Evolutionary conservation across 345 rosid species (phyloP).

Genomic region (Bruguiera parviflora): DNA sequence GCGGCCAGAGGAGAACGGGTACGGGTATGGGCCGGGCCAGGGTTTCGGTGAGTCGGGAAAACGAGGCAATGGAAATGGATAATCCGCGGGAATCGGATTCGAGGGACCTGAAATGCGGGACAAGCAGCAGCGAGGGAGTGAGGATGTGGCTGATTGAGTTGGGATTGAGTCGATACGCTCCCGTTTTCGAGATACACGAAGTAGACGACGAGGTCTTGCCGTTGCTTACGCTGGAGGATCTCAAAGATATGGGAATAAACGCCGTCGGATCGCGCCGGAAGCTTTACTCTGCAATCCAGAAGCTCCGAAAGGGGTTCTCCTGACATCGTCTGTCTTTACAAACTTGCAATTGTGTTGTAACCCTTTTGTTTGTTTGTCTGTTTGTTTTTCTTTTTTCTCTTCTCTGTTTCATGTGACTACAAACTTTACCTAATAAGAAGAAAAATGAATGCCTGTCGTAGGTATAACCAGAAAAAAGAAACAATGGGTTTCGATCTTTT

Average conservation of each 20-base stretch:
- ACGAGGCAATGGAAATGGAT: slow-evolving; percentile 34
- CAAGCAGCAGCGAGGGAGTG: slow-evolving; percentile 23
- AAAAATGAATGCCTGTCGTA: too few species aligned
- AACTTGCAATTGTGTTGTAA: not conserved
- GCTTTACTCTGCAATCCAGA: slow-evolving; percentile 31
- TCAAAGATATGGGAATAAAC: slow-evolving; percentile 38
- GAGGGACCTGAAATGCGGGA: slow-evolving; percentile 20
- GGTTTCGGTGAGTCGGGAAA: slow-evolving; percentile 32
- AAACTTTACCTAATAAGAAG: too few species aligned
- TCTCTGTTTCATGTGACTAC: too few species aligned
- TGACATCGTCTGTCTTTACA: slow-evolving; percentile 8
- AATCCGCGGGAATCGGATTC: slow-evolving; percentile 27
- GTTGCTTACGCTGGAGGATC: slow-evolving; percentile 30
- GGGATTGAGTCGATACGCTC: slow-evolving; percentile 34
- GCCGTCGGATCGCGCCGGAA: slow-evolving; percentile 36
- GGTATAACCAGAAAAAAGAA: too few species aligned
- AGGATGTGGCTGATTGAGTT: slow-evolving; percentile 28
- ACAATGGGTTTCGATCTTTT: too few species aligned
- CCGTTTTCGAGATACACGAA: slow-evolving; percentile 35
- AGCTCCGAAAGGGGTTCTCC: slow-evolving; percentile 30
- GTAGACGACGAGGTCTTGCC: slow-evolving; percentile 36
- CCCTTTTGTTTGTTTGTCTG: not conserved
- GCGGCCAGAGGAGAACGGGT: slow-evolving; percentile 25
- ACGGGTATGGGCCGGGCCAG: slow-evolving; percentile 23
- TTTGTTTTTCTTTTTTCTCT: not conserved